Evolutionary conservation across 2,329 filamentous ascomycete genomes (phyloP).

Genomic region (Hysterium pulicare): DNA sequence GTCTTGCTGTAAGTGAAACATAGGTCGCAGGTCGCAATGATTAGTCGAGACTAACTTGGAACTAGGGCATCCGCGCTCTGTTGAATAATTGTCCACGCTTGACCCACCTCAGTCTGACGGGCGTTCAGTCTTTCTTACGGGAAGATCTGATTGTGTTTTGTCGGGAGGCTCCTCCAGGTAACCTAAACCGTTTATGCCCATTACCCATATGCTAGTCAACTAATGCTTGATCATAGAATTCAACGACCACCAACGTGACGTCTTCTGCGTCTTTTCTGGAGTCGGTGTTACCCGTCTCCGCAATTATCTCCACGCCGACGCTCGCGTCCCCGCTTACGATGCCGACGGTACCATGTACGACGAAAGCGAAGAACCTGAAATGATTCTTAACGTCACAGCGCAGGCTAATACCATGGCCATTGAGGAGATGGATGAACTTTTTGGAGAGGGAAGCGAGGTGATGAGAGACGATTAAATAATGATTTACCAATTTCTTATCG

Average conservation of each 20-base stretch:
- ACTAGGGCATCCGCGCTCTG: conserved; percentile 80
- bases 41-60: conserved; percentile 24
- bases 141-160: conserved; percentile 84
- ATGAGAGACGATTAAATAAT: conserved; percentile 23
- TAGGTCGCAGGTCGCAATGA: background rate
- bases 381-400: conserved; percentile 34
- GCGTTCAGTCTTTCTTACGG: conserved; percentile 83
- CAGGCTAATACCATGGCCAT: conserved; percentile 38
- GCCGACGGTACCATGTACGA: conserved; percentile 26
- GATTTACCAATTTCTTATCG: background rate
- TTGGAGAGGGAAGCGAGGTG: conserved; percentile 46
- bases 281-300: conserved; percentile 75
- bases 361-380: conserved; percentile 27
- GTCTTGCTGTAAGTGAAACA: conserved; percentile 67
- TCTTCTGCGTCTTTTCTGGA: conserved; percentile 97
- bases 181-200: conserved; percentile 13
- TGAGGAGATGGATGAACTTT: conserved; percentile 41
- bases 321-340: conserved; percentile 23
- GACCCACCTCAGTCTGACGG: conserved; percentile 91
- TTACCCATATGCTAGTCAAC: background rate
- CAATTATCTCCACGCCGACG: conserved; percentile 65
- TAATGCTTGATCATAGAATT: conserved; percentile 62
- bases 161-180: conserved; percentile 74
- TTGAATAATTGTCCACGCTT: conserved; percentile 88
- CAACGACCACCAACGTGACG: conserved; percentile 87